Conservation (phyloP, 202 grass and related monocot species). For the Cymbopogon flexuosus region DNA sequence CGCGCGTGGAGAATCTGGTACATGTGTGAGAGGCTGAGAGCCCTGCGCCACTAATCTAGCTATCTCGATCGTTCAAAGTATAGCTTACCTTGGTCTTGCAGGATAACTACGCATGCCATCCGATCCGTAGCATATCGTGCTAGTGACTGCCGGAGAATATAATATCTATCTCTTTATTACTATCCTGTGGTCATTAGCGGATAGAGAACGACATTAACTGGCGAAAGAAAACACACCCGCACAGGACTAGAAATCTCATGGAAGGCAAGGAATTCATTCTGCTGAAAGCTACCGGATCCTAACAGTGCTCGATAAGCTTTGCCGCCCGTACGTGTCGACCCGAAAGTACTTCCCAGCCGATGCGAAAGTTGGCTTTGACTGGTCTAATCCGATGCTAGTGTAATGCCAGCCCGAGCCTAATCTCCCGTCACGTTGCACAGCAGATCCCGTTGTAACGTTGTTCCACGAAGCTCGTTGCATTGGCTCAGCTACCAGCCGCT, state of each 20-base stretch:
- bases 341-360: conserved; percentile 3
- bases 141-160: background rate
- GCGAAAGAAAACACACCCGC: background rate
- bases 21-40: background rate
- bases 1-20: background rate
- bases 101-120: background rate
- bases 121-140: background rate
- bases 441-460: background rate
- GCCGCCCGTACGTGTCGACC: background rate
- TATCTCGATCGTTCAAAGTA: too few species aligned
- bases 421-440: background rate
- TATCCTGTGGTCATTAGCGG: background rate
- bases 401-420: background rate
- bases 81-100: background rate
- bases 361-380: conserved; percentile 8
- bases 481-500: background rate
- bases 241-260: background rate
- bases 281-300: background rate
- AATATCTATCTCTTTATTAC: background rate
- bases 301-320: conserved; percentile 18
- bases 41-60: background rate
- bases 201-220: background rate
- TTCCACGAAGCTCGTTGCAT: background rate
- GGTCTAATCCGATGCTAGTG: background rate
- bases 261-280: background rate